Conservation (phyloP, 768 basidiomycete genomes). For the Sarcomyxa edulis region DNA sequence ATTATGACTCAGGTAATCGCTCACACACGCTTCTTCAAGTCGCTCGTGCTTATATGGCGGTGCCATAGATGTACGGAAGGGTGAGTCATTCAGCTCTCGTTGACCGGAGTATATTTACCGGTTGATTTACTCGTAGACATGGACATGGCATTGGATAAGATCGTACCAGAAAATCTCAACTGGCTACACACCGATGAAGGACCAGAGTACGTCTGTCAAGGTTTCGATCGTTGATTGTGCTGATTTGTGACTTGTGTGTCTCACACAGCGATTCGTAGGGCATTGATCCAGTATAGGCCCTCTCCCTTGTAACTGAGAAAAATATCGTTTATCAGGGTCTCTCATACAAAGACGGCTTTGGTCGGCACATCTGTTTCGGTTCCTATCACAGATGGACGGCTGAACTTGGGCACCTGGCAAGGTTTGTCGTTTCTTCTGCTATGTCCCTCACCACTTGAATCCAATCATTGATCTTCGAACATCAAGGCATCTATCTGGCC, state of each 20-base stretch:
- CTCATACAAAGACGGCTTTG: conserved; percentile 86
- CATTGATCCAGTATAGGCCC: no score
- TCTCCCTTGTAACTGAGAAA: not conserved
- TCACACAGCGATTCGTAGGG: conserved; percentile 70
- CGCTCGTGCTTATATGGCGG: no score
- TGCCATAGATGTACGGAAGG: conserved; percentile 37
- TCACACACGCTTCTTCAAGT: no score
- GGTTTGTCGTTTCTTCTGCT: conserved; percentile 34
- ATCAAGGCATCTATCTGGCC: conserved; percentile 74
- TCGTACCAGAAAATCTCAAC: conserved; percentile 78
- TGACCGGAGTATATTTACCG: conserved; percentile 11
- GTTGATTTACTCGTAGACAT: conserved; percentile 53
- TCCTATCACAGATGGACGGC: conserved; percentile 72
- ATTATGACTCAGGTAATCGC: conserved; percentile 68
- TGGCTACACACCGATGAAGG: conserved; percentile 93
- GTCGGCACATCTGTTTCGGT: conserved; percentile 78
- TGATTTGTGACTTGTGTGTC: conserved; percentile 7
- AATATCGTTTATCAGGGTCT: conserved; percentile 48
- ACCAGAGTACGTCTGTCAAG: conserved; percentile 60
- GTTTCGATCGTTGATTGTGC: conserved; percentile 2
- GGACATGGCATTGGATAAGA: conserved; percentile 88
- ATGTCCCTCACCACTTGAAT: not conserved
- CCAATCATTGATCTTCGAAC: not conserved
- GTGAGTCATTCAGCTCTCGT: conserved; percentile 14
- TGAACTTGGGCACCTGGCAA: conserved; percentile 93